Percentiles rank a stretch among this genome's conserved stretches.
Conservation (phyloP, 805 yeast species). For the Spathaspora gorwiae region DNA sequence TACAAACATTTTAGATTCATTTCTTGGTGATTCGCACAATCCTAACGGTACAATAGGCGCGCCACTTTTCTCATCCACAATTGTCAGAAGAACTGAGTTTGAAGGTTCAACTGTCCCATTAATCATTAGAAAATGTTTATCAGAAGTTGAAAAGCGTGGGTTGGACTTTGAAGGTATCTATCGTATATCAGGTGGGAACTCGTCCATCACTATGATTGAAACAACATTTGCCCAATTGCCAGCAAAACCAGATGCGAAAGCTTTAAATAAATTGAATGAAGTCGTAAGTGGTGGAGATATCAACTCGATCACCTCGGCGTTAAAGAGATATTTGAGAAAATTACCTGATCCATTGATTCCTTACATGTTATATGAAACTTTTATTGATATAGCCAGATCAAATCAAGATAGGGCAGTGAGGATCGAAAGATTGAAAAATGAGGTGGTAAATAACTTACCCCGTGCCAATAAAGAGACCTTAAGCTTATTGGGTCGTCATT, state of each 20-base stretch:
- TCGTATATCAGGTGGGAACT: conserved; percentile 79
- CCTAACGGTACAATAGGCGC: conserved; percentile 8
- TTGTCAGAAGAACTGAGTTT: conserved; percentile 56
- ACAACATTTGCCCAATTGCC: conserved; percentile 33
- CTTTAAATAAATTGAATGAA: conserved; percentile 27
- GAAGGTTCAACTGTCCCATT: conserved; percentile 68
- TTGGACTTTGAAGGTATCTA: conserved; percentile 81
- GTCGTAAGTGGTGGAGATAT: conserved; percentile 57
- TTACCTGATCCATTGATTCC: conserved; percentile 84
- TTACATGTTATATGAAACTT: conserved; percentile 60
- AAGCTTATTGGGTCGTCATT: conserved; percentile 55
- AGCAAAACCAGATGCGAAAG: conserved; percentile 27
- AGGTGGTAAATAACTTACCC: conserved; percentile 55
- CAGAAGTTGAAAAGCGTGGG: conserved; percentile 75
- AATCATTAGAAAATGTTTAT: conserved; percentile 65
- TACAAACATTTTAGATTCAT: conserved; percentile 40
- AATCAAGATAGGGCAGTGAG: conserved; percentile 16
- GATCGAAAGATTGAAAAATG: conserved; percentile 37
- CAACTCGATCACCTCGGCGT: conserved; percentile 78
- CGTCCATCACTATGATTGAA: conserved; percentile 53
- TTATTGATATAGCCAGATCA: conserved; percentile 48
- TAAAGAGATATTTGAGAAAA: conserved; percentile 81
- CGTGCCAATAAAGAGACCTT: conserved; percentile 60
- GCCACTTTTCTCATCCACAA: conserved; percentile 46
- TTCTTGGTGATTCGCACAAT: conserved; percentile 14